Evolutionary conservation across 2,329 filamentous ascomycete species (phyloP).

Genomic region (Byssochlamys sp.): DNA sequence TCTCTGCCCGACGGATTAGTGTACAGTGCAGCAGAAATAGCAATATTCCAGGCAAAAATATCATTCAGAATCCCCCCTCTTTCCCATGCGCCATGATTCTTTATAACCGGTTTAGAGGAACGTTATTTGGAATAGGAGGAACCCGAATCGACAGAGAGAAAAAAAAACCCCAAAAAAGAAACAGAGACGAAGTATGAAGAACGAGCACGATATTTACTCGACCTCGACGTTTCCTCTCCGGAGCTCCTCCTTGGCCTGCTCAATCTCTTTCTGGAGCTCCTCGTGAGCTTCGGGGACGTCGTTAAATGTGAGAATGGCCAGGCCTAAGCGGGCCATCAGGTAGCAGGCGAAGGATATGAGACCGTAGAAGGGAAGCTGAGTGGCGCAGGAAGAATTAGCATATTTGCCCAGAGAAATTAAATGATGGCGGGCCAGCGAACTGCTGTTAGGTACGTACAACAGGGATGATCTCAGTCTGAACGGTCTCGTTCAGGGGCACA

Average conservation of each 20-base stretch:
- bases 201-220: constrained; percentile 19
- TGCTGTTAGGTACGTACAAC: constrained; percentile 53
- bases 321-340: constrained; percentile 82
- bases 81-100: background rate
- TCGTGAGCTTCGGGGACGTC: constrained; percentile 84
- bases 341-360: constrained; percentile 85
- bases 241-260: constrained; percentile 34
- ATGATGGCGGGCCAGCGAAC: background rate
- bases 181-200: background rate
- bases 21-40: background rate
- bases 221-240: constrained; percentile 35
- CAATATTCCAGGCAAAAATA: background rate
- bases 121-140: no score
- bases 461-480: constrained; percentile 79
- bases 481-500: constrained; percentile 63
- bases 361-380: constrained; percentile 81
- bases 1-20: background rate
- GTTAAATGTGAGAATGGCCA: constrained; percentile 91
- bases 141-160: background rate
- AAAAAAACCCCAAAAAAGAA: background rate
- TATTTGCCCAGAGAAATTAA: no score
- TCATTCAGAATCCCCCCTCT: background rate
- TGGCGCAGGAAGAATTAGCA: background rate
- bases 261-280: constrained; percentile 78
- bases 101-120: background rate